phyloP scores from a whole-genome alignment of 2,329 filamentous ascomycete species.

The Ceratocystis huliohia region DNA sequence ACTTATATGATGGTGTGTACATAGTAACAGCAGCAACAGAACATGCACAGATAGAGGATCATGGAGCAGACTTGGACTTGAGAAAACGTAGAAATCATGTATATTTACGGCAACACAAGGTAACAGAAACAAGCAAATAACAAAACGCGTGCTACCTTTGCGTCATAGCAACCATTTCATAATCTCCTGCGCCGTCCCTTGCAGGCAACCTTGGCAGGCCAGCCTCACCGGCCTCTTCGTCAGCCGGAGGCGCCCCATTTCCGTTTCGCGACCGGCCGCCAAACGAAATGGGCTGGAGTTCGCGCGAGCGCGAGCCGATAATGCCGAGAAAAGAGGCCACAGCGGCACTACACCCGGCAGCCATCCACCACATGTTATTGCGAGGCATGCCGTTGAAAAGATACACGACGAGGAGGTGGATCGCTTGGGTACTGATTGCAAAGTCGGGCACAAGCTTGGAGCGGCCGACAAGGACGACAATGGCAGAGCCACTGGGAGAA shows the following conservation, averaged over 20 bases:
- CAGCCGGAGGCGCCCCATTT: slow-evolving; percentile 20
- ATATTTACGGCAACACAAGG: not conserved
- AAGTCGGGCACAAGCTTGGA: slow-evolving; percentile 95
- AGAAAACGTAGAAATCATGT: not conserved
- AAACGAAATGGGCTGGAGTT: slow-evolving; percentile 79
- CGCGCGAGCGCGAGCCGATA: slow-evolving; percentile 84
- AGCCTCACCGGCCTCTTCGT: slow-evolving; percentile 39
- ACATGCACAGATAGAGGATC: not conserved
- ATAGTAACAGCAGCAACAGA: not conserved
- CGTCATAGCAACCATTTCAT: slow-evolving; percentile 52
- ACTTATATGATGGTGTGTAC: not conserved
- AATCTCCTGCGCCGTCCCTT: slow-evolving; percentile 46
- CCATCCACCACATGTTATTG: slow-evolving; percentile 76
- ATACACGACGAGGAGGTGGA: slow-evolving; percentile 66
- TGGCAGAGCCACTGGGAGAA: slow-evolving; percentile 56
- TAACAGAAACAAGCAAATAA: not conserved
- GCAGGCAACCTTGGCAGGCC: slow-evolving; percentile 36
- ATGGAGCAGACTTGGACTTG: not conserved
- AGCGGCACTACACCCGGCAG: slow-evolving; percentile 37
- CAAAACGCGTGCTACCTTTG: not conserved
- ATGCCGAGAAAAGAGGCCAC: slow-evolving; percentile 52
- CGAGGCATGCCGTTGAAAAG: slow-evolving; percentile 70
- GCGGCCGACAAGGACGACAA: slow-evolving; percentile 71
- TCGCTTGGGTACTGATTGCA: slow-evolving; percentile 71
- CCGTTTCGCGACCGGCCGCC: slow-evolving; percentile 41